These are phyloP conservation scores for Lactifluus volemus DNA, from an alignment of 768 basidiomycete genomes.

Conservation along the genomic window DNA sequence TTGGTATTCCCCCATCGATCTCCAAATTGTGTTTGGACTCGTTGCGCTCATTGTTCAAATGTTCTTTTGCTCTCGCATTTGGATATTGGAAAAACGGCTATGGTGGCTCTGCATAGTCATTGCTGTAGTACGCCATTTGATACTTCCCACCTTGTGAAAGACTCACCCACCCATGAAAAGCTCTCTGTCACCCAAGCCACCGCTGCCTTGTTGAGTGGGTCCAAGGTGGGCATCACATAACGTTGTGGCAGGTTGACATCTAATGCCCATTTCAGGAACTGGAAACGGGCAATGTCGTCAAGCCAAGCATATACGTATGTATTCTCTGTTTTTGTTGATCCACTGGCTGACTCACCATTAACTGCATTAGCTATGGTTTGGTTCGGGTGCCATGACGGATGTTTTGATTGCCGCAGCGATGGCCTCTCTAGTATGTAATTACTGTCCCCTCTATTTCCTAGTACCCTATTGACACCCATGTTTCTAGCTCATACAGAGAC, in stretches of 20 bases:
- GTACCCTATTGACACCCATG: background rate
- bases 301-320: background rate
- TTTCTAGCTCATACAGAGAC: background rate
- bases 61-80: slow-evolving; percentile 13
- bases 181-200: background rate
- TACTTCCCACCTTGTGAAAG: background rate
- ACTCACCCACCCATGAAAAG: background rate
- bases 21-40: background rate
- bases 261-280: background rate
- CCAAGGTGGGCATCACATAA: background rate
- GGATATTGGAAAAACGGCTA: slow-evolving; percentile 1
- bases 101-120: slow-evolving; percentile 2
- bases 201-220: background rate
- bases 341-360: background rate
- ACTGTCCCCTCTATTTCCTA: background rate
- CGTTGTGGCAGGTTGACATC: background rate
- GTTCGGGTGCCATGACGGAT: background rate
- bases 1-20: slow-evolving; percentile 2
- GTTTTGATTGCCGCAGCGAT: slow-evolving; percentile 11
- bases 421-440: slow-evolving; percentile 1
- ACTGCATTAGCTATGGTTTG: slow-evolving; percentile 8
- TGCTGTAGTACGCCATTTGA: background rate
- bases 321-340: background rate
- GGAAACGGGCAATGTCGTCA: background rate
- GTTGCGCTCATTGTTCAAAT: slow-evolving; percentile 4